These are phyloP conservation scores for Sherardia arvensis DNA, from an alignment of 257 asterid species.

Conservation along the genomic window DNA sequence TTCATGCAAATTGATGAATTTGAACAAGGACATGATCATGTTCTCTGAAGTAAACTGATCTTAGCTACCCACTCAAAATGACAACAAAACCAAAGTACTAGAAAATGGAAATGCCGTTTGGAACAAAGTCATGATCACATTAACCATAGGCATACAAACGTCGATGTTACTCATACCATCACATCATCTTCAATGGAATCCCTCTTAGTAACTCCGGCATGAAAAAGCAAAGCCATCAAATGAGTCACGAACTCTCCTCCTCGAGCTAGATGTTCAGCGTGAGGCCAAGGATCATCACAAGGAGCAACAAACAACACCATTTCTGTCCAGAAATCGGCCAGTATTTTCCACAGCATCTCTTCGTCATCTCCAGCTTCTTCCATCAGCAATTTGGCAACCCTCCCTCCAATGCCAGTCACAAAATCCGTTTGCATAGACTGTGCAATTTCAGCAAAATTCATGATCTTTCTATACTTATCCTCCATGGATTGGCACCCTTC, in stretches of 20 bases:
- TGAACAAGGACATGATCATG: too few species aligned
- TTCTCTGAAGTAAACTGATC: too few species aligned
- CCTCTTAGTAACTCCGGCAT: background rate
- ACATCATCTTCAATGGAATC: background rate
- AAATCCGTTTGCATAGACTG: background rate
- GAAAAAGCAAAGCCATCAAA: constrained; percentile 9
- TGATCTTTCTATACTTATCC: background rate
- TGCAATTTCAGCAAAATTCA: background rate
- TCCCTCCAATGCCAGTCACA: background rate
- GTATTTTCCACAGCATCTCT: background rate
- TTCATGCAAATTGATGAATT: too few species aligned
- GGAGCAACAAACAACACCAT: constrained; percentile 8
- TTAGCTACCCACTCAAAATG: too few species aligned
- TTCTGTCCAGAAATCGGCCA: background rate
- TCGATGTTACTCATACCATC: background rate
- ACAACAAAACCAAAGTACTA: too few species aligned
- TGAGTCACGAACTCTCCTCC: constrained; percentile 11
- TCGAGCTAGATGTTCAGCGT: background rate
- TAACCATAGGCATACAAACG: too few species aligned
- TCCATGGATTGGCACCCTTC: background rate
- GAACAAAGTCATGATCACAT: too few species aligned
- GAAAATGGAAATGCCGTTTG: too few species aligned
- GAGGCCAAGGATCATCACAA: background rate
- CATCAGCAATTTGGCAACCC: background rate
- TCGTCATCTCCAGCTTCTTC: background rate